These are phyloP conservation scores for Dothistroma septosporum DNA, from an alignment of 2,329 filamentous ascomycete species.

Conservation along the genomic window DNA sequence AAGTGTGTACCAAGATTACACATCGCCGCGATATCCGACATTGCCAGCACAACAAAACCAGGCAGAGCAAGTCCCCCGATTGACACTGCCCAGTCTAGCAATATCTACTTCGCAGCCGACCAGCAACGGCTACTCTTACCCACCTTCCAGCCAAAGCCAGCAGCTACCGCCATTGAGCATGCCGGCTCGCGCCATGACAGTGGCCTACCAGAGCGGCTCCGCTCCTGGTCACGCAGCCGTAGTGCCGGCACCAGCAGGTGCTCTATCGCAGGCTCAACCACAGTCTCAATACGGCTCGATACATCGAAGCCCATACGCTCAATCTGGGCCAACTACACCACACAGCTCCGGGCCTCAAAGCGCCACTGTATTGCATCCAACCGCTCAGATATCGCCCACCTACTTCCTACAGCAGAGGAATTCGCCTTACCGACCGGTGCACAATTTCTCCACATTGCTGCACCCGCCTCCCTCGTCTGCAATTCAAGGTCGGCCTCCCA, in stretches of 20 bases:
- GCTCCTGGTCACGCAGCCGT: conserved; percentile 48
- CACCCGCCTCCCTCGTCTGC: conserved; percentile 79
- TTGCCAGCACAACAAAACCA: conserved; percentile 32
- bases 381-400: conserved; percentile 74
- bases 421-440: conserved; percentile 88
- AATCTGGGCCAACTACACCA: conserved; percentile 61
- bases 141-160: conserved; percentile 19
- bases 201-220: conserved; percentile 63
- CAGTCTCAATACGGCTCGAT: conserved; percentile 39
- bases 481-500: conserved; percentile 54
- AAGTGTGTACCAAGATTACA: conserved; percentile 23
- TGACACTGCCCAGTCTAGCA: conserved; percentile 69
- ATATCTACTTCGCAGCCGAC: conserved; percentile 48
- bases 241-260: conserved; percentile 21
- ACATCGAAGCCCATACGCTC: conserved; percentile 50
- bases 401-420: conserved; percentile 82
- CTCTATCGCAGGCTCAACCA: conserved; percentile 20
- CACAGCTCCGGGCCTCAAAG: conserved; percentile 60
- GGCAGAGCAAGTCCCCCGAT: conserved; percentile 43
- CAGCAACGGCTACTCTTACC: conserved; percentile 20
- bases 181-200: conserved; percentile 63
- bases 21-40: conserved; percentile 32
- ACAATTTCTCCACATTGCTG: conserved; percentile 83
- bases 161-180: conserved; percentile 61
- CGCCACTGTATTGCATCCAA: conserved; percentile 46